Conservation (phyloP, 2,329 filamentous ascomycete species). For the Exophiala phaeomuriformis region DNA sequence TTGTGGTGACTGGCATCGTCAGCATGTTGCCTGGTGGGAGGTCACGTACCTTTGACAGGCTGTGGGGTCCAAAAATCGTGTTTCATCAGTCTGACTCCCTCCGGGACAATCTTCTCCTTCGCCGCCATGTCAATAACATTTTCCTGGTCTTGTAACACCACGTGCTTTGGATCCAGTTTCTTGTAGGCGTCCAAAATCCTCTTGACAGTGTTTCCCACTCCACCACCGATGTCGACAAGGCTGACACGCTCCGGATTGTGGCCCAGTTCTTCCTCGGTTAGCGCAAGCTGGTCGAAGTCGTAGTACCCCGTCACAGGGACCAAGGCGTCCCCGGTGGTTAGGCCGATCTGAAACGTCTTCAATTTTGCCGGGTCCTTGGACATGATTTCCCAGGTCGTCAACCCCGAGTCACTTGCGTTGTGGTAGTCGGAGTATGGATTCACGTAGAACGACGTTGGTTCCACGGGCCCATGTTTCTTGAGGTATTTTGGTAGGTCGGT, state of each 20-base stretch:
- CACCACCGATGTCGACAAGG: slow-evolving; percentile 23
- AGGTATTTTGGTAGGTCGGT: slow-evolving; percentile 12
- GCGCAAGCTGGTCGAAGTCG: slow-evolving; percentile 9
- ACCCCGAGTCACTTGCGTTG: slow-evolving; percentile 8
- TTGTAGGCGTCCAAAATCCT: slow-evolving; percentile 13
- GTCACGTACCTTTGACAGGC: slow-evolving; percentile 26
- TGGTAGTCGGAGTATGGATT: slow-evolving; percentile 9
- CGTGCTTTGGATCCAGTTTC: slow-evolving; percentile 4
- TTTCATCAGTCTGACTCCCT: slow-evolving; percentile 29
- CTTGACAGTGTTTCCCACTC: slow-evolving; percentile 13
- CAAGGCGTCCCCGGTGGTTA: slow-evolving; percentile 10
- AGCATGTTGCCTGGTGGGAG: background rate
- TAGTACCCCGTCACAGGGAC: slow-evolving; percentile 14
- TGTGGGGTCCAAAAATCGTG: slow-evolving; percentile 29
- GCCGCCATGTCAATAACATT: slow-evolving; percentile 5
- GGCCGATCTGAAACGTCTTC: slow-evolving; percentile 28
- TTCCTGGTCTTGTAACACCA: slow-evolving; percentile 17
- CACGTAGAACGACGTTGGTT: slow-evolving; percentile 10
- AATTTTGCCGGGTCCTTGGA: slow-evolving; percentile 26
- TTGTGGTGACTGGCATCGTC: background rate
- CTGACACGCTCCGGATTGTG: slow-evolving; percentile 1
- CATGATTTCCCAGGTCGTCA: slow-evolving; percentile 28
- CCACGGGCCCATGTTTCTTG: slow-evolving; percentile 6
- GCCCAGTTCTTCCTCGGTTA: slow-evolving; percentile 7
- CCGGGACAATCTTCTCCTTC: slow-evolving; percentile 13